Percentiles rank a stretch among this genome's conserved stretches.
These are phyloP conservation scores for Thermomucor indicae-seudaticae DNA, from an alignment of 371 early-diverging fungal genomes.

Conservation along the genomic window DNA sequence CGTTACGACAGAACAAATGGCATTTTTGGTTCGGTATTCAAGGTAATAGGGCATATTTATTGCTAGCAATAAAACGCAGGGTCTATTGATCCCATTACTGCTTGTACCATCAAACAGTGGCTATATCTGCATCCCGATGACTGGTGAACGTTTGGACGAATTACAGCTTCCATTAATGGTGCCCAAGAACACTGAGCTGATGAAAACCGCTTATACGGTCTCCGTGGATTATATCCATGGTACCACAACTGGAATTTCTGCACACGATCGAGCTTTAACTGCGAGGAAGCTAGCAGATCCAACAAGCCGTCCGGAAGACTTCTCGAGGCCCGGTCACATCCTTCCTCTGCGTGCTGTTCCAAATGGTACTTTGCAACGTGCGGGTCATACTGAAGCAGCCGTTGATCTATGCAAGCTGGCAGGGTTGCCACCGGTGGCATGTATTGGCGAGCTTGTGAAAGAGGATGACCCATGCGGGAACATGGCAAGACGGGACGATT, in stretches of 20 bases:
- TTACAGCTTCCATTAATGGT: constrained; percentile 94
- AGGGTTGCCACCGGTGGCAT: constrained; percentile 77
- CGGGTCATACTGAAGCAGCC: constrained; percentile 94
- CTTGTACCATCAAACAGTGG: constrained; percentile 73
- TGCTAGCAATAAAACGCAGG: not conserved
- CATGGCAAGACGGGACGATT: constrained; percentile 94
- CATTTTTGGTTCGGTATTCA: constrained; percentile 90
- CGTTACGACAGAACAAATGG: constrained; percentile 86
- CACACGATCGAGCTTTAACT: constrained; percentile 85
- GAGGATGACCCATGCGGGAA: constrained; percentile 74
- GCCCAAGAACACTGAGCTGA: constrained; percentile 78
- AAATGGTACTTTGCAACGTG: constrained; percentile 78
- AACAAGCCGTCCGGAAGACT: constrained; percentile 60
- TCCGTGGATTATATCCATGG: constrained; percentile 82
- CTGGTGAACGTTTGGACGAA: constrained; percentile 71
- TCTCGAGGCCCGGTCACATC: constrained; percentile 92
- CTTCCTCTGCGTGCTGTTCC: constrained; percentile 82
- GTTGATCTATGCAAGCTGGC: constrained; percentile 88
- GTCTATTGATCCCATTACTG: not conserved
- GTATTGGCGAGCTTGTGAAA: constrained; percentile 89
- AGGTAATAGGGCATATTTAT: constrained; percentile 47
- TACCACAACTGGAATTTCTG: constrained; percentile 94
- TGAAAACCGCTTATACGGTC: constrained; percentile 92
- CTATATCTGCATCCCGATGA: constrained; percentile 85
- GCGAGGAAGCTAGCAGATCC: constrained; percentile 74